Percentiles rank a stretch among this genome's conserved stretches.
phyloP scores from a whole-genome alignment of 129 eudicot species.

The Scalesia atractyloides region DNA sequence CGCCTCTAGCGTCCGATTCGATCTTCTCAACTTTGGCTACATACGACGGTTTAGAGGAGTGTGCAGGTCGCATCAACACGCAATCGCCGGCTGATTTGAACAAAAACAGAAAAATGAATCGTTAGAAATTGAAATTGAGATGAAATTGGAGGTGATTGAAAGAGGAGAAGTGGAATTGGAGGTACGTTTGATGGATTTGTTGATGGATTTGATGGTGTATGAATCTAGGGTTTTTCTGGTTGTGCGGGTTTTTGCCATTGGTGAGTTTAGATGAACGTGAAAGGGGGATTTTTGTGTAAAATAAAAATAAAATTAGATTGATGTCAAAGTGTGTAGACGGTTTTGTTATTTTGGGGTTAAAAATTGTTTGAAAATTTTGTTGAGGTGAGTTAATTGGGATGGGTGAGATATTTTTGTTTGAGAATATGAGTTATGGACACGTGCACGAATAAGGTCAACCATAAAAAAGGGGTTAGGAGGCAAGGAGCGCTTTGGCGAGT shows the following conservation, averaged over 20 bases:
- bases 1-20: slow-evolving; percentile 64
- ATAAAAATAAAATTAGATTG: background rate
- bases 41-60: slow-evolving; percentile 78
- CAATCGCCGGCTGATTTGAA: slow-evolving; percentile 69
- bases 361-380: background rate
- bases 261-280: background rate
- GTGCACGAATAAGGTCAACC: too few species aligned
- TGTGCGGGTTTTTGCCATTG: slow-evolving; percentile 77
- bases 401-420: too few species aligned
- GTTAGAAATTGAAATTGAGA: background rate
- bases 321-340: slow-evolving; percentile 13
- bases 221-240: slow-evolving; percentile 71
- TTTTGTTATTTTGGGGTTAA: background rate
- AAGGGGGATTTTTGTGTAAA: too few species aligned
- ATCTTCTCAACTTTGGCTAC: slow-evolving; percentile 73
- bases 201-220: slow-evolving; percentile 58
- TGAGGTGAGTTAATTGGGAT: background rate
- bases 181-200: slow-evolving; percentile 65
- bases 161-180: background rate
- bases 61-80: slow-evolving; percentile 84
- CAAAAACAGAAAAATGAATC: background rate
- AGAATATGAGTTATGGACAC: too few species aligned
- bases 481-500: too few species aligned
- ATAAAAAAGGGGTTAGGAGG: too few species aligned
- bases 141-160: too few species aligned